Evolutionary conservation across 495 filamentous ascomycete genomes (phyloP).

Genomic region (Lasiosphaeria hispida): DNA sequence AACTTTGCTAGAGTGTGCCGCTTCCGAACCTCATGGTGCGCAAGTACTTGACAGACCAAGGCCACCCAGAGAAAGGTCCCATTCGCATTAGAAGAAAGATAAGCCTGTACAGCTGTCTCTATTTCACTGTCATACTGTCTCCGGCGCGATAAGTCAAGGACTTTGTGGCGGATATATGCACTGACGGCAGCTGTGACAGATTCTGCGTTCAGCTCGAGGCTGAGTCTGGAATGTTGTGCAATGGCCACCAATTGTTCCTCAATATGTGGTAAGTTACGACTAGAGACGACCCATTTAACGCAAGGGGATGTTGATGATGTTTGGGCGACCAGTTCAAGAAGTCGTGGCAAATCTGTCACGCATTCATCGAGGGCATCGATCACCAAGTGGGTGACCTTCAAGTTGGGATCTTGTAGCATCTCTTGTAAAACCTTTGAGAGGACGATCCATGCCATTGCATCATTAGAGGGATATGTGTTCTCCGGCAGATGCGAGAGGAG

Average conservation of each 20-base stretch:
- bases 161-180: no score
- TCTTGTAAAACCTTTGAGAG: conserved; percentile 30
- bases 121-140: no score
- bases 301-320: conserved; percentile 12
- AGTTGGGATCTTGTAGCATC: conserved; percentile 32
- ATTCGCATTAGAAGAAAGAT: no score
- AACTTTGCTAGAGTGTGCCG: background rate
- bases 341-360: conserved; percentile 19
- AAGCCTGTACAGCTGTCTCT: conserved; percentile 13
- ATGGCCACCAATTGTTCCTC: conserved; percentile 28
- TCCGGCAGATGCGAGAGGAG: background rate
- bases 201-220: conserved; percentile 35
- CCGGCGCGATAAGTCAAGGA: no score
- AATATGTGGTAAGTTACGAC: conserved; percentile 24
- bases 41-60: conserved; percentile 2
- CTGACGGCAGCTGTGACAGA: conserved; percentile 24
- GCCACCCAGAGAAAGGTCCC: no score
- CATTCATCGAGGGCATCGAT: conserved; percentile 55
- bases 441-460: conserved; percentile 28
- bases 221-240: conserved; percentile 21
- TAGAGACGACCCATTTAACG: conserved; percentile 43
- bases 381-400: conserved; percentile 31
- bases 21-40: background rate
- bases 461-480: conserved; percentile 3
- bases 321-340: conserved; percentile 36